Percentiles rank a stretch among this genome's conserved stretches.
These are phyloP conservation scores for Parafenestella ontariensis DNA, from an alignment of 2,329 filamentous ascomycete species.

Conservation along the genomic window DNA sequence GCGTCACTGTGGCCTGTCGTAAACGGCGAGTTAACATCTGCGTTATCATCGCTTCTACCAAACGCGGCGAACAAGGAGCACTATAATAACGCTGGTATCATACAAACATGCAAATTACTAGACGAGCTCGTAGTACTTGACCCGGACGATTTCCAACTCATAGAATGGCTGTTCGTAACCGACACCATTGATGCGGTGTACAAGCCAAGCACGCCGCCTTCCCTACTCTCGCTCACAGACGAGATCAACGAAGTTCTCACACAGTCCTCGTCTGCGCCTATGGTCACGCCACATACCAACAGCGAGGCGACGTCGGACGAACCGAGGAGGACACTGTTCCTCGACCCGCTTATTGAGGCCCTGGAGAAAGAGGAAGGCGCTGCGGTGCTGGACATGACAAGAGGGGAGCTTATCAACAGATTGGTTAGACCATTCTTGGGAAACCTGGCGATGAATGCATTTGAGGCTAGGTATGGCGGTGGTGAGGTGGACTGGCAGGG, in stretches of 20 bases:
- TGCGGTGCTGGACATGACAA: constrained; percentile 61
- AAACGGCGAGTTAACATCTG: constrained; percentile 82
- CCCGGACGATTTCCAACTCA: constrained; percentile 96
- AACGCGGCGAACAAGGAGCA: constrained; percentile 73
- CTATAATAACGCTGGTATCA: constrained; percentile 76
- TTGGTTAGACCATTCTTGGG: constrained; percentile 88
- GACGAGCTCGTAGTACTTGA: constrained; percentile 85
- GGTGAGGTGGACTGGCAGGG: constrained; percentile 51
- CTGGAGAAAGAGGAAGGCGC: constrained; percentile 44
- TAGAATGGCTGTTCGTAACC: constrained; percentile 96
- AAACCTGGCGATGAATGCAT: constrained; percentile 89
- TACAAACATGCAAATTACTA: constrained; percentile 93
- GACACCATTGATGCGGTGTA: constrained; percentile 98
- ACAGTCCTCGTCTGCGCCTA: constrained; percentile 14
- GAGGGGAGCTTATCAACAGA: constrained; percentile 72
- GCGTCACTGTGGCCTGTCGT: constrained; percentile 89
- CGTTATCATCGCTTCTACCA: constrained; percentile 76
- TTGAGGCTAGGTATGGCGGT: constrained; percentile 92
- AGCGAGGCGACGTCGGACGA: constrained; percentile 11
- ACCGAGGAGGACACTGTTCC: constrained; percentile 48
- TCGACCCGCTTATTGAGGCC: constrained; percentile 51
- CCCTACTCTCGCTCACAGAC: constrained; percentile 78
- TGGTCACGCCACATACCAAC: constrained; percentile 1
- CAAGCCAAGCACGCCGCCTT: constrained; percentile 70
- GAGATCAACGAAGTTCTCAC: constrained; percentile 78